Base-by-base conservation (phyloP, 257 asterid genomes). In the Fraxinus cuspidata region DNA sequence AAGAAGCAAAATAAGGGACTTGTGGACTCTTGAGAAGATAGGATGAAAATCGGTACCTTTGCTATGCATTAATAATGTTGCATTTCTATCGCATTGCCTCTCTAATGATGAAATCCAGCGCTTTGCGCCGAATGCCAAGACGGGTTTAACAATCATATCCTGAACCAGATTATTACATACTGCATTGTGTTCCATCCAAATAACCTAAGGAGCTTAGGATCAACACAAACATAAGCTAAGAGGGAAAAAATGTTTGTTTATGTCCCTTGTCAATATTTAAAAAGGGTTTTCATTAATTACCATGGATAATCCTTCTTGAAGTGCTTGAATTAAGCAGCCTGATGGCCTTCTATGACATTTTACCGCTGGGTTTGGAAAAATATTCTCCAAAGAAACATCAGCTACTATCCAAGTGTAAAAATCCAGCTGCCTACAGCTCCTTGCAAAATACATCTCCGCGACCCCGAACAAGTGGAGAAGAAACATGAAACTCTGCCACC, bases 151-250 rank as follows among this genome's bases (percentile, higher is more conserved):
- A 72, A 82, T 82, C 86, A 80, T 77, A 19, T 68, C 7, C 1
- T 81, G 85, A 34, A 44, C 70, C 38, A 13, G 64, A 40, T 72
- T 68, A 38, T 82, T 21, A 74, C 67, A 27, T 19, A 80, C 85
- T 29, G 81, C 79, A 83, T 74, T 86, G 58, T 88, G 85, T 80
- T 88, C 96, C 84, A 90, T 89, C 90, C 92, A 88, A 34, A 87
- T 90, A 18, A 90, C 91, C 90, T 87, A 56, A 2, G 27, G 25
- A 71, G 34, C 66, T 74, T 2, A 28, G 56, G 42, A 75, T 71
- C 51, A 38, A 65, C 25, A 31, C 58, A 31, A 75, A 27, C 58
- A 49, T 63, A 16, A 74, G 72, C 2, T 40, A 70, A 32, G 32
- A 32, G 32, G 32, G 71, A 25, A 44, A 23, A 18, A 32, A 0